Evolutionary conservation across 148 eudicot genomes (phyloP).

Genomic region (Bassia scoparia): DNA sequence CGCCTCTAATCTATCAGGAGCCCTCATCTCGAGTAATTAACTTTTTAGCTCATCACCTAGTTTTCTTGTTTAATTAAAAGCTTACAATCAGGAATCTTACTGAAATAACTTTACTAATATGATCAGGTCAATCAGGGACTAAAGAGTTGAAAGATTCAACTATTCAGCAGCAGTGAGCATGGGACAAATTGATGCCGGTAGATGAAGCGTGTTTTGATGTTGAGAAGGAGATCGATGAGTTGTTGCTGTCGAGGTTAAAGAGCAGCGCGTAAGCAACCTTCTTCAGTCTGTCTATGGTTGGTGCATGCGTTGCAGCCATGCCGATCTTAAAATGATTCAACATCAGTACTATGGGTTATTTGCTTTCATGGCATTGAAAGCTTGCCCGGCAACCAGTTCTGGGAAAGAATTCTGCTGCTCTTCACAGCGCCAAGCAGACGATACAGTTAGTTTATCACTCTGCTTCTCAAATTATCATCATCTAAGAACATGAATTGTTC

Average conservation of each 20-base stretch:
- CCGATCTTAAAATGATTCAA: constrained; percentile 75
- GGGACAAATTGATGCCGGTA: constrained; percentile 71
- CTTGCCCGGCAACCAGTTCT: constrained; percentile 88
- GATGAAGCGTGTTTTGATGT: constrained; percentile 83
- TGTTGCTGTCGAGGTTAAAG: constrained; percentile 85
- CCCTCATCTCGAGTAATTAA: constrained; percentile 50
- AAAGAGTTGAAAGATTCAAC: constrained; percentile 86
- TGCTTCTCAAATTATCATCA: not conserved
- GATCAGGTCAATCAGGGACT: constrained; percentile 65
- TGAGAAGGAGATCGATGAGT: constrained; percentile 79
- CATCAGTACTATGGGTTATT: constrained; percentile 91
- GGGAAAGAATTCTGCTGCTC: constrained; percentile 81
- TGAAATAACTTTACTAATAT: not conserved
- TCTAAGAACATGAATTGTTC: not conserved
- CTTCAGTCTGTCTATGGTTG: constrained; percentile 77
- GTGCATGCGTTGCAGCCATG: constrained; percentile 94
- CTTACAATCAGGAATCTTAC: constrained; percentile 1
- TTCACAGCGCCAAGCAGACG: constrained; percentile 89
- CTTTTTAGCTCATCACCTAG: constrained; percentile 6
- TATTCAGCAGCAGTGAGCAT: constrained; percentile 64
- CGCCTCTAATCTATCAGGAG: constrained; percentile 75
- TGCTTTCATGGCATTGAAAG: constrained; percentile 97
- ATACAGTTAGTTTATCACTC: constrained; percentile 42
- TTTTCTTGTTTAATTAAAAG: not conserved
- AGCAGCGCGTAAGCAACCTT: constrained; percentile 81